Conservation (phyloP, 352 stramenopile genomes). For the Pythium brassicae region DNA sequence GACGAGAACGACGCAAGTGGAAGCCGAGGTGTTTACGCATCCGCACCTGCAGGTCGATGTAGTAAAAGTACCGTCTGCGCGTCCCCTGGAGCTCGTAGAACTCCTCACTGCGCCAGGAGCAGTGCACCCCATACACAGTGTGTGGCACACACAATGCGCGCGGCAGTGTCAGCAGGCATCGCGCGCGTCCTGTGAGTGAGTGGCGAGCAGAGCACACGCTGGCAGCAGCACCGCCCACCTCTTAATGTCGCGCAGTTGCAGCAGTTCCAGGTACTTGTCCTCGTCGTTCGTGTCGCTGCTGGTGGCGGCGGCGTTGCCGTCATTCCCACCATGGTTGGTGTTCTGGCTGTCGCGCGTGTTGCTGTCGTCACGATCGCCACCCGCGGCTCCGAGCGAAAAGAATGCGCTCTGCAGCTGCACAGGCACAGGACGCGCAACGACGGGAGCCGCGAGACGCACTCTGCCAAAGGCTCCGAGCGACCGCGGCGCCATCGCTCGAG, state of each 20-base stretch:
- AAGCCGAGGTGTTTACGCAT: too few species aligned
- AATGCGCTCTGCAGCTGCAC: neutral
- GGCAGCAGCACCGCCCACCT: too few species aligned
- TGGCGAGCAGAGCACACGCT: neutral
- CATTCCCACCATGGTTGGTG: too few species aligned
- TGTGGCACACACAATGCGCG: neutral
- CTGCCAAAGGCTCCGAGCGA: too few species aligned
- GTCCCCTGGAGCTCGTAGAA: slow-evolving; percentile 72
- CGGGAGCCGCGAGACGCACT: too few species aligned
- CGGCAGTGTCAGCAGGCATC: neutral
- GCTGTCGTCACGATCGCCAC: neutral
- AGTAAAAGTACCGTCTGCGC: slow-evolving; percentile 78
- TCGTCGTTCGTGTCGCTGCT: slow-evolving; percentile 29
- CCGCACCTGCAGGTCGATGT: slow-evolving; percentile 74
- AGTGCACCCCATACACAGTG: too few species aligned
- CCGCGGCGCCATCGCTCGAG: neutral
- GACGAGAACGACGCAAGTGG: too few species aligned
- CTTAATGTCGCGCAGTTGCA: slow-evolving; percentile 79
- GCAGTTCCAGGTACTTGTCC: slow-evolving; percentile 74
- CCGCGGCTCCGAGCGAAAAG: neutral
- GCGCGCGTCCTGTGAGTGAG: neutral
- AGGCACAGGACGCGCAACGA: too few species aligned
- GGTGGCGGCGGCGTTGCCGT: too few species aligned
- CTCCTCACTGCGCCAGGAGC: slow-evolving; percentile 28
- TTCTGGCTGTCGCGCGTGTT: neutral